Percentiles rank a stretch among this genome's conserved stretches.
Evolutionary conservation across 2,329 filamentous ascomycete species (phyloP).

Genomic region (Phyllosticta capitalensis): DNA sequence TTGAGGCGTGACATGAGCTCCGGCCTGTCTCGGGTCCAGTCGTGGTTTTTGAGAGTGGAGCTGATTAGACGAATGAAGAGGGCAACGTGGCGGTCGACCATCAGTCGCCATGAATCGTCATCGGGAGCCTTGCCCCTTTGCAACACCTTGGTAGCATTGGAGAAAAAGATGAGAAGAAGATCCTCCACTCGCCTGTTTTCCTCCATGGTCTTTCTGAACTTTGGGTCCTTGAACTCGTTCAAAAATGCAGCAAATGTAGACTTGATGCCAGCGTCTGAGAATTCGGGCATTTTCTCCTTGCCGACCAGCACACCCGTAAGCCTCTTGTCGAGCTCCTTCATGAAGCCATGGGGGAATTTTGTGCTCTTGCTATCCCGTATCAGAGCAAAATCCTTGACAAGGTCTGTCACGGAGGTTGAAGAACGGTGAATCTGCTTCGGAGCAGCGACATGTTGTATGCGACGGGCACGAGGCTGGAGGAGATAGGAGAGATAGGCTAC

Average conservation of each 20-base stretch:
- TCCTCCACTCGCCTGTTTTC: constrained; percentile 91
- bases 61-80: constrained; percentile 84
- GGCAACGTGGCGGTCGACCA: constrained; percentile 90
- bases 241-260: constrained; percentile 91
- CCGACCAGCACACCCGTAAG: constrained; percentile 74
- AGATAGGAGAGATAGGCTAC: constrained; percentile 89
- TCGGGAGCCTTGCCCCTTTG: constrained; percentile 65
- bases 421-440: constrained; percentile 56
- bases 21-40: constrained; percentile 74
- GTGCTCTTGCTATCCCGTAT: constrained; percentile 60
- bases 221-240: constrained; percentile 81
- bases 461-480: constrained; percentile 79
- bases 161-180: constrained; percentile 91
- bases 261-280: constrained; percentile 82
- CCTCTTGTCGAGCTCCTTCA: constrained; percentile 63
- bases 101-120: constrained; percentile 81
- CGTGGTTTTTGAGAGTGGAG: constrained; percentile 69
- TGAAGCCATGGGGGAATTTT: constrained; percentile 61
- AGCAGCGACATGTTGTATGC: constrained; percentile 71
- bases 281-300: constrained; percentile 76
- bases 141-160: constrained; percentile 83
- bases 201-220: constrained; percentile 83
- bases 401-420: constrained; percentile 64
- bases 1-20: constrained; percentile 72
- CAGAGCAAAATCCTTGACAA: constrained; percentile 77